phyloP scores from a whole-genome alignment of 1,139 yeast genomes.

The Casaregolazyma suthepensis region DNA sequence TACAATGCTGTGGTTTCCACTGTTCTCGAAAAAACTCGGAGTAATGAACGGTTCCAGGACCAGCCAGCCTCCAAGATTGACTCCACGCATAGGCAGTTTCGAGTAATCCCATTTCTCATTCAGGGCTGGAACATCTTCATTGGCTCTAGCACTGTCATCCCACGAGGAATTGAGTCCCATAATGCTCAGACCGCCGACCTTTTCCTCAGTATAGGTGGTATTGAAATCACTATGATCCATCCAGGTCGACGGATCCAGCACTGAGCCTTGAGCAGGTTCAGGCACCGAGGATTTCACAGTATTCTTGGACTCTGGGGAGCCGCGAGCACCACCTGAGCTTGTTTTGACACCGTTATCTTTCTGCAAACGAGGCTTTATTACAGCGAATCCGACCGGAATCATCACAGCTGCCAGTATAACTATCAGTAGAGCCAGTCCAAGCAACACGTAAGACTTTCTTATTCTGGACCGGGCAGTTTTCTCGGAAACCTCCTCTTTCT shows the following conservation, averaged over 20 bases:
- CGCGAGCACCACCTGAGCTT: not conserved
- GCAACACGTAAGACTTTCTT: slow-evolving; percentile 10
- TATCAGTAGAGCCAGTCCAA: slow-evolving; percentile 17
- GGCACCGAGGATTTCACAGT: slow-evolving; percentile 17
- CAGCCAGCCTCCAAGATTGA: slow-evolving; percentile 89
- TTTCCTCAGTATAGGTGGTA: slow-evolving; percentile 31
- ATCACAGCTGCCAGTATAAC: slow-evolving; percentile 26
- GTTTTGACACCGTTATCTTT: not conserved
- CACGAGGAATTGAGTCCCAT: slow-evolving; percentile 34
- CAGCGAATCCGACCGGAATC: slow-evolving; percentile 30
- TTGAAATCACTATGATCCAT: slow-evolving; percentile 31
- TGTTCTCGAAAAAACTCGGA: slow-evolving; percentile 63
- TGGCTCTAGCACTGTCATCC: slow-evolving; percentile 28
- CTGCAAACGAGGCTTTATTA: slow-evolving; percentile 18
- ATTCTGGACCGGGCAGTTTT: not conserved
- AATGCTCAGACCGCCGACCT: slow-evolving; percentile 33
- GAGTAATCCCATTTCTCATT: slow-evolving; percentile 40
- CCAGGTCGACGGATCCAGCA: slow-evolving; percentile 33
- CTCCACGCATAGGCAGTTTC: slow-evolving; percentile 57
- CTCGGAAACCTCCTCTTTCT: not conserved
- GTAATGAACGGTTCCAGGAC: slow-evolving; percentile 79
- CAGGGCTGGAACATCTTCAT: slow-evolving; percentile 27
- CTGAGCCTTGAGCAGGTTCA: slow-evolving; percentile 24
- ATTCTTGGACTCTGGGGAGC: not conserved
- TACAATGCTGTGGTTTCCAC: slow-evolving; percentile 23